These are phyloP conservation scores for Alternaria consortialis DNA, from an alignment of 2,329 filamentous ascomycete genomes.

Conservation along the genomic window DNA sequence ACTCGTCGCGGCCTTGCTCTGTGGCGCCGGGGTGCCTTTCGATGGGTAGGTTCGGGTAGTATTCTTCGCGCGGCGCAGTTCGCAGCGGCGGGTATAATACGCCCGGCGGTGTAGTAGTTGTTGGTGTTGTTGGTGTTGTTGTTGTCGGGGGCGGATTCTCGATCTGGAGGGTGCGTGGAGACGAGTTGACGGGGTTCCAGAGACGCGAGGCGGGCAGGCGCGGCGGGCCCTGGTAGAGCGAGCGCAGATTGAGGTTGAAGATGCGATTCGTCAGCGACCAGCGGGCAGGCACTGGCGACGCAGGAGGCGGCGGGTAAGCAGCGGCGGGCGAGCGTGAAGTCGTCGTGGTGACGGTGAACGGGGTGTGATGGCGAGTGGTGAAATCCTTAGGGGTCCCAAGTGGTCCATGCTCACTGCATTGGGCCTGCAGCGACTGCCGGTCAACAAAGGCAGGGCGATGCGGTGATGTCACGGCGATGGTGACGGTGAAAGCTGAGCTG, in stretches of 20 bases:
- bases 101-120: slow-evolving; percentile 18
- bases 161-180: slow-evolving; percentile 57
- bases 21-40: slow-evolving; percentile 35
- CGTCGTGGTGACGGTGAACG: slow-evolving; percentile 33
- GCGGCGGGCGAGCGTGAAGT: slow-evolving; percentile 39
- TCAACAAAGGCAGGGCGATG: background rate
- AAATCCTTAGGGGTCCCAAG: slow-evolving; percentile 17
- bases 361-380: slow-evolving; percentile 15
- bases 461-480: background rate
- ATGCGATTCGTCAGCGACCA: slow-evolving; percentile 55
- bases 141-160: slow-evolving; percentile 56
- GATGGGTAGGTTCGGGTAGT: slow-evolving; percentile 56
- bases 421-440: slow-evolving; percentile 14
- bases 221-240: slow-evolving; percentile 38
- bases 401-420: slow-evolving; percentile 28
- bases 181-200: slow-evolving; percentile 70
- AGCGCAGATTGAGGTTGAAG: slow-evolving; percentile 48
- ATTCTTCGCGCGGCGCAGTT: slow-evolving; percentile 12
- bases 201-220: slow-evolving; percentile 61
- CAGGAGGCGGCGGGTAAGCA: slow-evolving; percentile 35
- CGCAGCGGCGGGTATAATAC: background rate
- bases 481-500: background rate
- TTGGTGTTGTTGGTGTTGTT: slow-evolving; percentile 57
- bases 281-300: slow-evolving; percentile 43
- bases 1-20: slow-evolving; percentile 57